Base-by-base conservation (phyloP, 139 green algal species). In the Raphidocelis subcapitata region DNA sequence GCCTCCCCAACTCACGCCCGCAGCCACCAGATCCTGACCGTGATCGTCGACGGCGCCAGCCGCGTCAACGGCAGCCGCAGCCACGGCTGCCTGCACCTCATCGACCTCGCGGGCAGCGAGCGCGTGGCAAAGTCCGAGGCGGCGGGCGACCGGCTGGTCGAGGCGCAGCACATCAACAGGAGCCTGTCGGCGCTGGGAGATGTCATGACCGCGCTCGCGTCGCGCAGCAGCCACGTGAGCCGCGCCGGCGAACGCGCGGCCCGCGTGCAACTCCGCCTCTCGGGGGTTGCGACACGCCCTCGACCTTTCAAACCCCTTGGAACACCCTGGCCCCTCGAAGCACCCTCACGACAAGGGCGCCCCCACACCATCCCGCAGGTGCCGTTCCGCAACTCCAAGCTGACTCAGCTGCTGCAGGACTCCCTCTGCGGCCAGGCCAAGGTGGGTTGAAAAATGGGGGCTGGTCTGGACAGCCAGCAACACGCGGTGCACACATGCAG, bases 331-430 rank as follows among this genome's bases (percentile, higher is more conserved):
- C n/a, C n/a, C n/a, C n/a, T n/a, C n/a, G n/a, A n/a, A n/a, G n/a
- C n/a, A n/a, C n/a, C n/a, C n/a, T n/a, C n/a, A n/a, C n/a, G n/a
- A n/a, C n/a, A n/a, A n/a, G n/a, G n/a, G n/a, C 41, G 8, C 41
- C 41, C 41, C 8, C 41, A 8, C 8, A 8, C 41, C 41, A 8
- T 20, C 41, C 41, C 8, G 8, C 41, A 49, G 41, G 28, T 77
- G 24, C 94, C 94, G 49, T 98, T 92, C 82, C 85, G 93, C 41
- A 91, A 98, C 88, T 87, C 72, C 74, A 97, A 96, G 87, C 90
- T 98, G 15, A 98, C 94, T 16, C 85, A 93, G 81, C 81, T 98
- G 65, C 88, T 98, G 56, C 77, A 88, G 69, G 92, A 97, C 85
- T 92, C 82, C 62, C 79, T 97, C 65, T 85, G 79, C n/a, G 92